phyloP scores from a whole-genome alignment of 305 asterid species.

The Salvia sclarea region DNA sequence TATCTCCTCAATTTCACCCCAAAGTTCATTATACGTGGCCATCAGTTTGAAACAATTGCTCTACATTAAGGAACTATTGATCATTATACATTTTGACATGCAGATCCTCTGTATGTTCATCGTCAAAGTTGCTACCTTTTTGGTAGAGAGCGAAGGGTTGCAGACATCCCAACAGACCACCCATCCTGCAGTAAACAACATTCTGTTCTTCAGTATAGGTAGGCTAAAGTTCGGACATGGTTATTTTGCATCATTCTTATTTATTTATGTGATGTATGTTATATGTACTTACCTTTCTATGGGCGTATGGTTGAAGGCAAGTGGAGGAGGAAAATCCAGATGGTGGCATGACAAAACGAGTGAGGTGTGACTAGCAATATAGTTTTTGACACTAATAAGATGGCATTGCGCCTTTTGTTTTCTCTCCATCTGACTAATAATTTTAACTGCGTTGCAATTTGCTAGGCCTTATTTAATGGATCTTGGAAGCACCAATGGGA shows the following conservation, averaged over 20 bases:
- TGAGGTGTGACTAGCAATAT: constrained; percentile 51
- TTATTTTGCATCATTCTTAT: constrained; percentile 7
- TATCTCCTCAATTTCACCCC: constrained; percentile 2
- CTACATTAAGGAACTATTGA: constrained; percentile 12
- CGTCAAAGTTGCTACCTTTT: constrained; percentile 96
- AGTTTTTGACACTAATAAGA: constrained; percentile 17
- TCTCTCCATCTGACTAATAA: constrained; percentile 20
- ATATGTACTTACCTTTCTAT: constrained; percentile 11
- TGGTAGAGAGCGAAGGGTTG: constrained; percentile 97
- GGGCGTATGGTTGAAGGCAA: constrained; percentile 45
- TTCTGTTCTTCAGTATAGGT: constrained; percentile 98
- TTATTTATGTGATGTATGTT: background rate
- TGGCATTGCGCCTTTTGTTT: background rate
- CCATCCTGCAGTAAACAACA: constrained; percentile 99
- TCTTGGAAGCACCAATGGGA: constrained; percentile 97
- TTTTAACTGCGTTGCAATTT: constrained; percentile 29
- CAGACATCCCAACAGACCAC: constrained; percentile 96
- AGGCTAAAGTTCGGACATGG: constrained; percentile 25
- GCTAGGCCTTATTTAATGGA: constrained; percentile 92
- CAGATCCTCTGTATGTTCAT: constrained; percentile 94
- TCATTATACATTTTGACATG: constrained; percentile 25
- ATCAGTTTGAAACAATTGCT: background rate
- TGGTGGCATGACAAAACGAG: constrained; percentile 66
- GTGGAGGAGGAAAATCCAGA: constrained; percentile 85
- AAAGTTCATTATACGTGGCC: background rate